Base-by-base conservation (phyloP, 345 rosid genomes). In the Clarkia xantiana region DNA sequence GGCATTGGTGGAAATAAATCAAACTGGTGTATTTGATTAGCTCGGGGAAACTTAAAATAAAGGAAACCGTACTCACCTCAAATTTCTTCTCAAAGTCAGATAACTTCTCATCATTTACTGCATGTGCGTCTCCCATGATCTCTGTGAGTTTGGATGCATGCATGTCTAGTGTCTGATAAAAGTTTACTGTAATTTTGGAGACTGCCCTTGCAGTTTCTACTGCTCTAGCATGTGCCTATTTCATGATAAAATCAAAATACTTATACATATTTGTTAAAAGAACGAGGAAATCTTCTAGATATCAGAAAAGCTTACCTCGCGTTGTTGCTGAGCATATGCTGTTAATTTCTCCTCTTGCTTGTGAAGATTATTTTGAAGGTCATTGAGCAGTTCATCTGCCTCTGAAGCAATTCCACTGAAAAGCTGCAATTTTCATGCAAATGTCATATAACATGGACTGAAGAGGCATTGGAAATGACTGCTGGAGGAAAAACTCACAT, bases 41-140 rank as follows among this genome's bases (percentile, higher is more conserved):
- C 20, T 3, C 39, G 25, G 14, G 25, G 14, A 11, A 12, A 9
- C 18, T 36, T 55, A 9, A 34, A 36, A 12, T 44, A 51, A 36
- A 47, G 52, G 57, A 52, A 25, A 53, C 44, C 0, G 8, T 51
- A 61, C 49, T 57, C 63, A 91, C 98, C 96, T 93, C 94, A 60
- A 87, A 93, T 68, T 78, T 87, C 82, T 77, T 82, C 69, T 84
- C 95, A 19, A 93, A 76, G 54, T 80, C 86, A 40, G 80, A 75
- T 59, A 87, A 45, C 55, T 87, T 84, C 62, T 68, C 63, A 69
- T 87, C 82, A 67, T 83, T 86, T 47, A 80, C 79, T 6, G 71
- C 72, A 54, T 86, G 91, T 34, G 97, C 86, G 66, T 86, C 97
- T 64, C 73, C 81, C 45, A 86, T 84, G 49, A 86, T 79, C 51